Percentiles rank a stretch among this genome's conserved stretches.
Evolutionary conservation across 306 rosid genomes (phyloP).

Genomic region (Cucumis hystrix): DNA sequence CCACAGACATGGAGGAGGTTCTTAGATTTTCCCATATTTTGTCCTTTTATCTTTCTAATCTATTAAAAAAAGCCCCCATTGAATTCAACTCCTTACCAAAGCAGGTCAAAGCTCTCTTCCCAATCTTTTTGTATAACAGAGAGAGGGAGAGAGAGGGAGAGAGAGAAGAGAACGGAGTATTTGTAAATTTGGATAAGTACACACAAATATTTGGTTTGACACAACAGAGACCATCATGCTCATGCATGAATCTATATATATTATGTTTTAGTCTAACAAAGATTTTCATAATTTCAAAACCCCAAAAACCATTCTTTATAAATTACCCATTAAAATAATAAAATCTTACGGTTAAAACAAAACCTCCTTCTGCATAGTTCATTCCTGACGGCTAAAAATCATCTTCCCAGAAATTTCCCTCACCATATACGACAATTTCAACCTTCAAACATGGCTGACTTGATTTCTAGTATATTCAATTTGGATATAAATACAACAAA

Average conservation of each 20-base stretch:
- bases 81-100: neutral
- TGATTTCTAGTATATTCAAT: neutral
- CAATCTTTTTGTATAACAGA: neutral
- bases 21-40: neutral
- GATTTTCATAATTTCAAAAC: neutral
- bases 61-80: neutral
- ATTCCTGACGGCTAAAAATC: neutral
- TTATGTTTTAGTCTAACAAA: neutral
- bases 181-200: neutral
- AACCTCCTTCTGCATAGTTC: neutral
- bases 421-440: neutral
- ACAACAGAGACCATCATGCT: neutral
- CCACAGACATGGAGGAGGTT: neutral
- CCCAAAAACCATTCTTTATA: neutral
- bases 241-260: neutral
- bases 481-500: neutral
- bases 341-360: neutral
- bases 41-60: neutral
- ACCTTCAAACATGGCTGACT: slow-evolving; percentile 12
- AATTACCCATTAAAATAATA: neutral
- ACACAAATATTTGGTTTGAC: neutral
- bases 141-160: neutral
- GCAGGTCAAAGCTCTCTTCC: slow-evolving; percentile 2
- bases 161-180: neutral
- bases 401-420: neutral